Base-by-base conservation (phyloP, 1,284 basidiomycete species). In the Ustilago hordei region DNA sequence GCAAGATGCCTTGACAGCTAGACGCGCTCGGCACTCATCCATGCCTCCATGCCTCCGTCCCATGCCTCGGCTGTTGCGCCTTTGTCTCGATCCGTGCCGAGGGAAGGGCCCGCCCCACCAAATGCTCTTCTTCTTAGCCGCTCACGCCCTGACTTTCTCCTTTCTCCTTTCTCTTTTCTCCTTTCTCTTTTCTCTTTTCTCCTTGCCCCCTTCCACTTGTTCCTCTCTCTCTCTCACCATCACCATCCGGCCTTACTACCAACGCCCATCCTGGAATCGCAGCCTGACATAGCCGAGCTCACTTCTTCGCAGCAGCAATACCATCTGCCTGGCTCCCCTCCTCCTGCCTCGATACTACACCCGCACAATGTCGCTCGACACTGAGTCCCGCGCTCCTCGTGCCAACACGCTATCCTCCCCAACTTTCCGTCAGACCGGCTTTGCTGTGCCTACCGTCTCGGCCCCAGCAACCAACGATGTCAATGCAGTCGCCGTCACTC, bases 371-470 rank as follows among this genome's bases (percentile, higher is more conserved):
- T 78, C 76, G 31, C 68, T 78, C 58, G 71, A 78, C 45, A 68
- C 68, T 41, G 76, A 78, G 50, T 55, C 71, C 12, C 58, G 71
- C 47, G 64, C 76, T 8, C 56, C 64, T 19, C 71, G 71, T 54
- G 54, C 71, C 52, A 68, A 67, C 53, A 59, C 71, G 2, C 76
- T 75, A 45, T 77, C 78, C 31, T 79, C 78, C 1, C 78, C 78
- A 4, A 79, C 78, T 19, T 71, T 76, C 57, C 60, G 78, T 32
- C 78, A 79, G 55, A 79, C 78, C 23, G 78, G 78, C 28, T 79
- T 79, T 55, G 60, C 73, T 4, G 74, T 79, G 2, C 77, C 77
- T 4, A 66, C 71, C 15, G 68, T 68, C 8, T 75, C 76, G 15
- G 73, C 76, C 2, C 60, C 76, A 0, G 56, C 76, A 17, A 78